Evolutionary conservation across 2,329 filamentous ascomycete species (phyloP), one percentile per base, ranked within the genome.

Genomic region (Diaporthe sp.): DNA sequence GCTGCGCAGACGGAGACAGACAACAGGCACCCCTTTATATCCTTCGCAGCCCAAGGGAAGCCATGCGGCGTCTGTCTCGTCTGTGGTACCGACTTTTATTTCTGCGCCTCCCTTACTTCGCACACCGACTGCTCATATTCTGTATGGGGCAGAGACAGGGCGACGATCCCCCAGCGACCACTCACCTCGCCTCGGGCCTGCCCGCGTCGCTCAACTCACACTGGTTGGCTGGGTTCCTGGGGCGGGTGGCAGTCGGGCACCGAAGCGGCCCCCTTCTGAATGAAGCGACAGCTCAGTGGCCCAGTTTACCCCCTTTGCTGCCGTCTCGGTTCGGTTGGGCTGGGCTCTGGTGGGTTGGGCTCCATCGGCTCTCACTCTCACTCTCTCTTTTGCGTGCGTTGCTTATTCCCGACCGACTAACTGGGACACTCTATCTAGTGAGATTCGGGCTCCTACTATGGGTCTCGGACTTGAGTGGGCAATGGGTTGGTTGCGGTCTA

Each of bases 261-360:
- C 65, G 65, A 69, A 53, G 28, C 17, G 28, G 12, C 28, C 19
- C 28, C 62, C 31, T 25, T 22, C 22, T 31, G 6, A 17, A 13
- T 15, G 58, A 39, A 19, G 28, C 31, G 53, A 34, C 53, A 34
- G 53, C 53, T 19, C 53, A 57, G 53, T 28, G 59, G 39, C 39
- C 59, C 39, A 19, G n/a, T 37, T 8, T 17, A 10, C 6, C 39
- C 28, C 19, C n/a, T 13, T 19, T 49, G 19, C 8, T 17, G n/a
- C 65, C 65, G 34, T 42, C 65, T 55, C n/a, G 65, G 65, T 42
- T 69, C 34, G 65, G 65, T 28, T 69, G 39, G 39, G 59, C 31
- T 62, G 59, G 39, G 59, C 42, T 46, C 42, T 37, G 59, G 22
- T 62, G 59, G 42, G 39, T 65, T 65, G 59, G 39, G 58, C 58